phyloP scores from a whole-genome alignment of 768 basidiomycete species.

The Tricholomella constricta region DNA sequence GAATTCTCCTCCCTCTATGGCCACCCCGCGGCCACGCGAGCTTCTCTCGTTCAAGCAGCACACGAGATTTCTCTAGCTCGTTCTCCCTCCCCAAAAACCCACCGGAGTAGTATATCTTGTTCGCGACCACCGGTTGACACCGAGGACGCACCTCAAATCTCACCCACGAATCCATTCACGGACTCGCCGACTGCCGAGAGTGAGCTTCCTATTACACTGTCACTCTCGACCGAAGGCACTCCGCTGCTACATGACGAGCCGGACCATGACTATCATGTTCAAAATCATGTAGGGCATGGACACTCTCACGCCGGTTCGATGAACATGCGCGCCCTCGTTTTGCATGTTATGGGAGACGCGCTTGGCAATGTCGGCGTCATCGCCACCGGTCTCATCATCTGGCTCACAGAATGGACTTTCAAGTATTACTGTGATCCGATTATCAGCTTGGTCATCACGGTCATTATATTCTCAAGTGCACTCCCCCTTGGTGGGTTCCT shows the following conservation, averaged over 20 bases:
- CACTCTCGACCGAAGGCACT: slow-evolving; percentile 40
- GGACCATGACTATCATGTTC: slow-evolving; percentile 19
- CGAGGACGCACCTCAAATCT: slow-evolving; percentile 1
- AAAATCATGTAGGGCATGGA: slow-evolving; percentile 27
- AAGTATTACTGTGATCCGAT: slow-evolving; percentile 92
- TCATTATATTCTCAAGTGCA: slow-evolving; percentile 96
- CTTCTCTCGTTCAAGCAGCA: slow-evolving; percentile 79
- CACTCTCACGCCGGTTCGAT: slow-evolving; percentile 70
- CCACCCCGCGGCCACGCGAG: slow-evolving; percentile 70
- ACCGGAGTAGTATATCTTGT: slow-evolving; percentile 22
- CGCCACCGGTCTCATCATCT: slow-evolving; percentile 91
- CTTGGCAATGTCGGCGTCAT: slow-evolving; percentile 98
- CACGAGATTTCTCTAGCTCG: slow-evolving; percentile 70
- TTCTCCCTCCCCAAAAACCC: slow-evolving; percentile 44
- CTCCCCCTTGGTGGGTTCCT: slow-evolving; percentile 74
- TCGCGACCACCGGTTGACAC: slow-evolving; percentile 29
- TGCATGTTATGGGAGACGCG: slow-evolving; percentile 96
- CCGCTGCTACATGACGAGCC: slow-evolving; percentile 40
- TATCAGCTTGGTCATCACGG: slow-evolving; percentile 91
- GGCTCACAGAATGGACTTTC: slow-evolving; percentile 82
- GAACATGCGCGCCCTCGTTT: slow-evolving; percentile 96
- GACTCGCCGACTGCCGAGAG: slow-evolving; percentile 14
- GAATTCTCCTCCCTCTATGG: slow-evolving; percentile 69
- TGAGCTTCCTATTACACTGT: slow-evolving; percentile 1
- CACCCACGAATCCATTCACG: neutral